Base-by-base conservation (phyloP, 192 early-diverging fungal species). In the Coemansia asiatica region DNA sequence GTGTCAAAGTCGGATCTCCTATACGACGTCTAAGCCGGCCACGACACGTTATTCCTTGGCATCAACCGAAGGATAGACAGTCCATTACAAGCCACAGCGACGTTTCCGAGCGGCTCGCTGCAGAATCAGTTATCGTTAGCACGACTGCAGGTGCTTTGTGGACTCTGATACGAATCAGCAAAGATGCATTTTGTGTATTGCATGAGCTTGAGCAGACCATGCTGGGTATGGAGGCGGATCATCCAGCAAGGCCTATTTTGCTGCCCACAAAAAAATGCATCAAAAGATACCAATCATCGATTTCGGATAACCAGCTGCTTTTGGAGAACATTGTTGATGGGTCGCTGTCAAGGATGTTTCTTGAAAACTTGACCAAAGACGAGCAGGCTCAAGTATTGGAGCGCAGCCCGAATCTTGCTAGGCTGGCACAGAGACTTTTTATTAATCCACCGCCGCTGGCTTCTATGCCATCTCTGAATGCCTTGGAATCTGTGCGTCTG, bases 181-280 rank as follows among this genome's bases (percentile, higher is more conserved):
- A 60, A 13, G 48, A 64, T 6, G 65, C 78, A 6, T 81, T 60
- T 58, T 21, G 7, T 18, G 38, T 75, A 46, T 33, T 81, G 23
- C 16, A 25, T 2, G 40, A 50, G n/a, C 63, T 81, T 18, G 78
- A 72, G 38, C 53, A 16, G 0, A 65, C 66, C 0, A 74, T 81
- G 72, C 40, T 68, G 22, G 25, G 2, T 38, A 72, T 75, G 59
- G 50, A 51, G 2, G 13, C 44, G 0, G 21, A 26, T 1, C 78
- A 81, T 44, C 72, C 78, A n/a, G 78, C 78, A 23, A 60, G 35
- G 4, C 78, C 78, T 19, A 28, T 79, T 38, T 21, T 78, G 10
- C 58, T 49, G 7, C n/a, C n/a, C n/a, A 26, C 35, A 9, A 38
- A 19, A 1, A 63, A 51, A 29, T 63, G 61, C 16, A 46, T 61